These are phyloP conservation scores for Pythium periplocum DNA, from an alignment of 352 stramenopile species.

Conservation along the genomic window DNA sequence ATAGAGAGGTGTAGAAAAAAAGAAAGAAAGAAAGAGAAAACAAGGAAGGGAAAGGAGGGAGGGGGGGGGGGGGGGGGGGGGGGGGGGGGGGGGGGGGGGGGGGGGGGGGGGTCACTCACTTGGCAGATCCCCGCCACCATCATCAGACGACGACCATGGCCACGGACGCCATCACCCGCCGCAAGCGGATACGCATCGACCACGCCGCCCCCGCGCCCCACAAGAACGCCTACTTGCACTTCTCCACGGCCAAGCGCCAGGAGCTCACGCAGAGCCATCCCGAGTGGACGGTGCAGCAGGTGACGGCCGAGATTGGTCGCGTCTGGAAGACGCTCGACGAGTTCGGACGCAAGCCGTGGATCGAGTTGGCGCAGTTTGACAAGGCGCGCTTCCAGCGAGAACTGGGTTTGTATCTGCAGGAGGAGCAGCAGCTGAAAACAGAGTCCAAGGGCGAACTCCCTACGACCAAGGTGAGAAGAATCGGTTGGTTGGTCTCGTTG, in stretches of 20 bases:
- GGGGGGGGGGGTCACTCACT: no score
- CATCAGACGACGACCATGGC: no score
- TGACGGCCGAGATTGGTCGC: slow-evolving; percentile 41
- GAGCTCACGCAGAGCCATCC: slow-evolving; percentile 26
- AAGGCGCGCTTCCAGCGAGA: slow-evolving; percentile 41
- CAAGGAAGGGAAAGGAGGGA: no score
- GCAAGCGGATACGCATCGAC: background rate
- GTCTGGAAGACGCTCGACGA: slow-evolving; percentile 42
- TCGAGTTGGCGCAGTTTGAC: slow-evolving; percentile 58
- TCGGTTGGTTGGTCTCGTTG: no score
- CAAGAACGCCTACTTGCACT: slow-evolving; percentile 54
- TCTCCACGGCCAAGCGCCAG: slow-evolving; percentile 25
- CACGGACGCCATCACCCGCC: no score
- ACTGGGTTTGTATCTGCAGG: background rate
- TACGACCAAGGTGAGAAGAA: no score
- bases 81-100: no score
- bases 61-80: no score
- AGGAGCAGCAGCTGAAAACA: no score
- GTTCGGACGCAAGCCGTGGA: slow-evolving; percentile 38
- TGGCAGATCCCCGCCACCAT: background rate
- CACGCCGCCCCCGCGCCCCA: slow-evolving; percentile 12
- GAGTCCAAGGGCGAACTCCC: no score
- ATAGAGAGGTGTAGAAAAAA: no score
- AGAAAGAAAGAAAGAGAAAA: no score
- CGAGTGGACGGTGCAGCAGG: slow-evolving; percentile 39